These are phyloP conservation scores for Mangifera indica DNA, from an alignment of 345 rosid species.

Conservation along the genomic window DNA sequence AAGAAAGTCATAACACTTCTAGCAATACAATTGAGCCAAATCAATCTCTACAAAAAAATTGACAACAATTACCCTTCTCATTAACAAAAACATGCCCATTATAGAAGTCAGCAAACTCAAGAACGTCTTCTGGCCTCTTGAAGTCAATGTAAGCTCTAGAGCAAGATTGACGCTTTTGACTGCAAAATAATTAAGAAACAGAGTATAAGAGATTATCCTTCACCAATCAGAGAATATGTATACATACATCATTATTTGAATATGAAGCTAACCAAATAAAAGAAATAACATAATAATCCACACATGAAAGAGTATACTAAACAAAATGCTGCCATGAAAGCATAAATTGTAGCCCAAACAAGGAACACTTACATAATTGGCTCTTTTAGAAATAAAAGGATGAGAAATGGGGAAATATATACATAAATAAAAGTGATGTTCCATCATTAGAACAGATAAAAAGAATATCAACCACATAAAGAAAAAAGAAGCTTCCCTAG, in stretches of 20 bases:
- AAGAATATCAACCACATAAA: not conserved
- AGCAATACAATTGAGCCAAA: not conserved
- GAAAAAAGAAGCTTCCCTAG: not conserved
- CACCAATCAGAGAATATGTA: not conserved
- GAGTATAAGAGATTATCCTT: not conserved
- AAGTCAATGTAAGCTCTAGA: conserved; percentile 70
- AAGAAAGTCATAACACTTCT: conserved; percentile 11
- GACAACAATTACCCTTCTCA: conserved; percentile 61
- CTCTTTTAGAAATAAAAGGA: not conserved
- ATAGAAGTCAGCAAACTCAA: conserved; percentile 73
- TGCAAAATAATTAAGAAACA: conserved; percentile 36
- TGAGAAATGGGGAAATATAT: not conserved
- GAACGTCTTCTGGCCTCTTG: conserved; percentile 57
- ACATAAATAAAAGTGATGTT: not conserved
- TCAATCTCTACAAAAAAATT: conserved; percentile 6
- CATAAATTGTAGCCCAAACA: not conserved
- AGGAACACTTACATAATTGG: not conserved
- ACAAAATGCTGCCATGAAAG: not conserved
- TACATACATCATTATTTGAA: not conserved
- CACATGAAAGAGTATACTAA: not conserved
- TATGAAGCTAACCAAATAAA: not conserved
- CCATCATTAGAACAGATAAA: not conserved
- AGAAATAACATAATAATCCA: not conserved
- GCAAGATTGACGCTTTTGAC: conserved; percentile 56
- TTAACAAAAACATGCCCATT: conserved; percentile 72